A percentile compares a stretch with the other conserved stretches of the same genome.
These are phyloP conservation scores for Vitis riparia DNA, from an alignment of 164 flowering plant species.

Conservation along the genomic window DNA sequence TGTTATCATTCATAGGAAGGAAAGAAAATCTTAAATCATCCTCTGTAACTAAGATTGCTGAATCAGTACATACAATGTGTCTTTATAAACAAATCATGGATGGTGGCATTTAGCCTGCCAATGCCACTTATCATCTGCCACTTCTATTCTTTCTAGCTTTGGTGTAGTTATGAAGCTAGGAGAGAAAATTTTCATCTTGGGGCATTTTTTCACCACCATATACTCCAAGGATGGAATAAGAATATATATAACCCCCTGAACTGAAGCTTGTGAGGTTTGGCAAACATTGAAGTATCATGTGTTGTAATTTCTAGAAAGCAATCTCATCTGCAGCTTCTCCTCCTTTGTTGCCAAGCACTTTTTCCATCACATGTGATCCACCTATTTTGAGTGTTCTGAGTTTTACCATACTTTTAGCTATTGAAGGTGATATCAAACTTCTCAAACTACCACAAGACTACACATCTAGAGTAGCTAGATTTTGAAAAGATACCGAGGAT, in stretches of 20 bases:
- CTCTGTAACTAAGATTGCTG: not conserved
- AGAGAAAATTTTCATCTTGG: too few relatives aligned
- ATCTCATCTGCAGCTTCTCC: not conserved
- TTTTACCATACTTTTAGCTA: not conserved
- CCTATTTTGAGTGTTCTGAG: not conserved
- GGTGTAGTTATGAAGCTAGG: too few relatives aligned
- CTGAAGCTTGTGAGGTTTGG: too few relatives aligned
- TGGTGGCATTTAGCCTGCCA: too few relatives aligned
- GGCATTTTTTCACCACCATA: too few relatives aligned
- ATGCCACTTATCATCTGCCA: too few relatives aligned
- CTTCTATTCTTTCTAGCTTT: too few relatives aligned
- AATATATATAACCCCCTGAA: too few relatives aligned
- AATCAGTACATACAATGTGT: not conserved
- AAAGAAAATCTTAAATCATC: not conserved
- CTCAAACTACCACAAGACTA: not conserved
- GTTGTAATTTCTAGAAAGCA: not conserved
- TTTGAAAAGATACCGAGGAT: too few relatives aligned
- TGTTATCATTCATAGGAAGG: not conserved
- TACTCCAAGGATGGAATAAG: too few relatives aligned
- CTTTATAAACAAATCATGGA: not conserved
- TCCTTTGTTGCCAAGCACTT: not conserved
- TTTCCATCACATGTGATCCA: too few relatives aligned
- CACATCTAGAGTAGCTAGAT: not conserved
- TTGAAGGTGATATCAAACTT: not conserved
- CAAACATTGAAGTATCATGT: not conserved